These are phyloP conservation scores for Globisporangium polare DNA, from an alignment of 352 stramenopile species.

Conservation along the genomic window DNA sequence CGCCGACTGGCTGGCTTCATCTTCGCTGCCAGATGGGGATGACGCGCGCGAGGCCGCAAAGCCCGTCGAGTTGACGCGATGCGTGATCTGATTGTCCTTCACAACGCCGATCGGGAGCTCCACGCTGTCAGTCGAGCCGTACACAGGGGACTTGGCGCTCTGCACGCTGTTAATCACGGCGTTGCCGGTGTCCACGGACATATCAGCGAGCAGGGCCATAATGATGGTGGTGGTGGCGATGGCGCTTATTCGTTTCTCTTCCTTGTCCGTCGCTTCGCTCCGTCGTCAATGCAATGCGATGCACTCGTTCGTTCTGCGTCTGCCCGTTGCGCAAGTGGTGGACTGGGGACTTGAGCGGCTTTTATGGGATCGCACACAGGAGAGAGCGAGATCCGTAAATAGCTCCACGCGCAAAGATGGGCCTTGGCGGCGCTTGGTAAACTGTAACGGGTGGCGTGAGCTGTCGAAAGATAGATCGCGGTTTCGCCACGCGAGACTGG, in stretches of 20 bases:
- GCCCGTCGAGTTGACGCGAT: conserved; percentile 20
- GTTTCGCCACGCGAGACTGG: not conserved
- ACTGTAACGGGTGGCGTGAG: not conserved
- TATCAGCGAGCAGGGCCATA: conserved; percentile 16
- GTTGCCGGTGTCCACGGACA: not conserved
- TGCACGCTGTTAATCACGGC: not conserved
- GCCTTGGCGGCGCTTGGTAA: not conserved
- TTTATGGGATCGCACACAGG: not conserved
- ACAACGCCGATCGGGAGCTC: not conserved
- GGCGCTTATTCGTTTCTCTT: conserved; percentile 3
- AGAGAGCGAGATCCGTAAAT: not conserved
- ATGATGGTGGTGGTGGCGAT: not conserved
- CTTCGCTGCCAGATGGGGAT: conserved; percentile 31
- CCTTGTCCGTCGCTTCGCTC: not conserved
- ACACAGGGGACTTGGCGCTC: conserved; percentile 3
- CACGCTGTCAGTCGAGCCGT: conserved; percentile 7
- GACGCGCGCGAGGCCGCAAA: conserved; percentile 28
- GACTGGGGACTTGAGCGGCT: no score
- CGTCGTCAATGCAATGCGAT: not conserved
- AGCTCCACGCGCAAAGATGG: not conserved
- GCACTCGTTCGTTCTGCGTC: not conserved
- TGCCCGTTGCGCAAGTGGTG: conserved; percentile 1
- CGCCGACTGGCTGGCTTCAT: conserved; percentile 29
- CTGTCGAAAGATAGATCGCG: not conserved
- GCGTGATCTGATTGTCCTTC: conserved; percentile 17